Evolutionary conservation across 306 rosid genomes (phyloP), one percentile per base, ranked within the genome.

Genomic region (Abrus precatorius): DNA sequence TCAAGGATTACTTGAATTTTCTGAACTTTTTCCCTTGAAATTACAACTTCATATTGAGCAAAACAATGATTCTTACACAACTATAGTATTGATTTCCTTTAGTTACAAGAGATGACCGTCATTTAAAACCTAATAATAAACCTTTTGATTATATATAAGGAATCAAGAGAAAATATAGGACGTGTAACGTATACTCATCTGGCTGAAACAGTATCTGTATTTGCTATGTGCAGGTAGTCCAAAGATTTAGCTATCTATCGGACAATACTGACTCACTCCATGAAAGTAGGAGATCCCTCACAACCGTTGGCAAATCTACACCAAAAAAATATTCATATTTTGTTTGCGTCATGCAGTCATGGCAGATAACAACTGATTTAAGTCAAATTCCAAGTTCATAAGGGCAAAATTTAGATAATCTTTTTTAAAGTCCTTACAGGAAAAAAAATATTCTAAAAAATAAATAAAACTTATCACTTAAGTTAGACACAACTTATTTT

Each of bases 231-330:
- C 85, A 63, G 85, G 76, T 11, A 62, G 76, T 73, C 67, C 83
- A 40, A 54, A 67, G 74, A 80, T 69, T 81, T 56, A 48, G 45
- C 85, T 88, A 95, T 76, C 97, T 90, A 81, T 95, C 98, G 0
- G 88, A 86, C 63, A 96, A 87, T 28, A 96, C 81, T 2, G 94
- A 86, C 13, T 90, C 88, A 38, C 89, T 96, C 99, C 97, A 96
- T 33, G 98, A 91, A 72, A 96, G 97, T 73, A 96, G 86, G 88
- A 93, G 49, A 84, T 95, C 98, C 79, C 97, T 89, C 53, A 87
- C 90, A 56, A 92, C 89, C 0, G 80, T 64, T 3, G 99, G 99
- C 0, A 96, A 90, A 56, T 96, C 99, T 96, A 84, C 85, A 81
- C 62, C 57, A 74, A 41, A 70, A 47, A 68, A 63, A 66, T n/a